A percentile compares a stretch with the other conserved stretches of the same genome.
These are phyloP conservation scores for Aspergillus mulundensis DNA, from an alignment of 495 filamentous ascomycete species.

Conservation along the genomic window DNA sequence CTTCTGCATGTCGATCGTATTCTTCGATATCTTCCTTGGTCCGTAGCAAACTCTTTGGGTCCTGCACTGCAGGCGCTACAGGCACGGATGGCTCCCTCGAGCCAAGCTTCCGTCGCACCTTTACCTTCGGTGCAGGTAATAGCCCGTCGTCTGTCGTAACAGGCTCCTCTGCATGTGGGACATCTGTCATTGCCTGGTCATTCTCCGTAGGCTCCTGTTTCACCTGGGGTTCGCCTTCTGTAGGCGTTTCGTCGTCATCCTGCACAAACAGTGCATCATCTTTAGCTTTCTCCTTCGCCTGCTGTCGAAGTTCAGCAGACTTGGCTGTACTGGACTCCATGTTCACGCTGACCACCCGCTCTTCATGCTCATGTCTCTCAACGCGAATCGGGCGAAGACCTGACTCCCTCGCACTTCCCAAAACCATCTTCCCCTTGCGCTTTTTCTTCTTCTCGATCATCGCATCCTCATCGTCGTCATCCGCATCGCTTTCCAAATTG, in stretches of 20 bases:
- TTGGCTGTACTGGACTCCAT: slow-evolving; percentile 49
- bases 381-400: slow-evolving; percentile 47
- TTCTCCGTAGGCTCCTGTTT: slow-evolving; percentile 46
- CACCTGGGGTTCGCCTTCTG: slow-evolving; percentile 24
- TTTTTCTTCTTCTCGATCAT: slow-evolving; percentile 34
- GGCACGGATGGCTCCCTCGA: slow-evolving; percentile 18
- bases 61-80: slow-evolving; percentile 20
- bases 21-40: slow-evolving; percentile 47
- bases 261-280: slow-evolving; percentile 31
- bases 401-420: slow-evolving; percentile 9
- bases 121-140: slow-evolving; percentile 36
- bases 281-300: slow-evolving; percentile 30
- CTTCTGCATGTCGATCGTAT: slow-evolving; percentile 40
- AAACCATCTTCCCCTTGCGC: slow-evolving; percentile 14
- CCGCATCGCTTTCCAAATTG: slow-evolving; percentile 41
- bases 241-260: slow-evolving; percentile 20
- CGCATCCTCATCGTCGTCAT: slow-evolving; percentile 16
- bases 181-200: slow-evolving; percentile 36
- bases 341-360: slow-evolving; percentile 45
- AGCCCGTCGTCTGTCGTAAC: slow-evolving; percentile 32
- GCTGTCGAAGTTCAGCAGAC: slow-evolving; percentile 37
- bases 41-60: slow-evolving; percentile 34
- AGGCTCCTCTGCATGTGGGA: slow-evolving; percentile 24
- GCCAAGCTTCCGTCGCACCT: slow-evolving; percentile 34
- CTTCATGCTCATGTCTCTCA: slow-evolving; percentile 49